A percentile compares a stretch with the other conserved stretches of the same genome.
Evolutionary conservation across 2,329 filamentous ascomycete species (phyloP).

Genomic region (Coniochaeta ligniaria): DNA sequence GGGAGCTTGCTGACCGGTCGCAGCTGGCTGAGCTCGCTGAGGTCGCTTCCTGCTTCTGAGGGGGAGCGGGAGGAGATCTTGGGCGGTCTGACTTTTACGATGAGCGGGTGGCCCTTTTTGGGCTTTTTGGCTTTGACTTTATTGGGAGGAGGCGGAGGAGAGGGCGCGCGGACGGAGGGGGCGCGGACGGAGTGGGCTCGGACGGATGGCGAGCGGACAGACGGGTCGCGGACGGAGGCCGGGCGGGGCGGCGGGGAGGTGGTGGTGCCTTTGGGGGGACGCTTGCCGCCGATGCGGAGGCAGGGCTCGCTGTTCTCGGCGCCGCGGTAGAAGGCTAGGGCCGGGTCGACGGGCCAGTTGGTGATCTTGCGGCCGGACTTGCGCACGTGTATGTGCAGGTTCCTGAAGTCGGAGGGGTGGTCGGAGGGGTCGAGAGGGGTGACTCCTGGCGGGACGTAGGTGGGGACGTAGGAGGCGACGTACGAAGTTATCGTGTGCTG

Average conservation of each 20-base stretch:
- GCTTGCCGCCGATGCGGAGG: background rate
- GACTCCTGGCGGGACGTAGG: background rate
- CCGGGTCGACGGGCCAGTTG: slow-evolving; percentile 3
- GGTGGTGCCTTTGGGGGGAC: background rate
- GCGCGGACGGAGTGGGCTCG: background rate
- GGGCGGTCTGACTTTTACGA: background rate
- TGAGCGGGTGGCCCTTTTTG: background rate
- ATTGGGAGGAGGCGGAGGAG: too few relatives aligned
- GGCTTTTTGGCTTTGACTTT: background rate
- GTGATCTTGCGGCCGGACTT: slow-evolving; percentile 2
- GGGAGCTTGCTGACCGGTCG: background rate
- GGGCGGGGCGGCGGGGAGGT: background rate
- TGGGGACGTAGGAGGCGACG: background rate
- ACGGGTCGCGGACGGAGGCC: background rate
- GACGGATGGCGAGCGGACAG: background rate
- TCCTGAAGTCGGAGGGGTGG: background rate
- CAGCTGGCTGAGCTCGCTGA: background rate
- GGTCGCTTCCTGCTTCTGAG: background rate
- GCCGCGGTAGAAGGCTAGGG: background rate
- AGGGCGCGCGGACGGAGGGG: background rate
- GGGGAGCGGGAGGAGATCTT: background rate
- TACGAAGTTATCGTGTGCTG: background rate
- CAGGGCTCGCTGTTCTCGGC: background rate
- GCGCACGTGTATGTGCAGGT: background rate
- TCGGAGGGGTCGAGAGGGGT: too few relatives aligned